phyloP scores from a whole-genome alignment of 495 filamentous ascomycete genomes.

The Tirmania nivea region DNA sequence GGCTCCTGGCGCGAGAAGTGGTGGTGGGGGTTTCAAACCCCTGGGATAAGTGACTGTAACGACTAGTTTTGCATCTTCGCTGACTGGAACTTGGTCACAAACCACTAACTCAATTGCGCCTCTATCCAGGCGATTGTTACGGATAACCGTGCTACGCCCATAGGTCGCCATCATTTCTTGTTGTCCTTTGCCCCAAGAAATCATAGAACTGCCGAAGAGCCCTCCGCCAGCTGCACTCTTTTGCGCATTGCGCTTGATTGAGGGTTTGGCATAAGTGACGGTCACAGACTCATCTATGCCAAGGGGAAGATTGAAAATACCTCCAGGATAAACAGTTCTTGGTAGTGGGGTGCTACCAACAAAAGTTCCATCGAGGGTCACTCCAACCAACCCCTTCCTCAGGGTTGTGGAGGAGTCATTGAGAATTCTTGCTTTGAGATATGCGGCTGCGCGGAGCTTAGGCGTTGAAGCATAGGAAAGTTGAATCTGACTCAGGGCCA shows the following conservation, averaged over 20 bases:
- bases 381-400: conserved; percentile 35
- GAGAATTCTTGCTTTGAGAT: conserved; percentile 39
- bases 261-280: conserved; percentile 41
- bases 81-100: conserved; percentile 45
- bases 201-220: not conserved
- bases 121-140: conserved; percentile 28
- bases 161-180: conserved; percentile 35
- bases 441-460: conserved; percentile 43
- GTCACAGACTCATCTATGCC: conserved; percentile 43
- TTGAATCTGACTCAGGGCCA: conserved; percentile 20
- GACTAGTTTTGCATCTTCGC: conserved; percentile 38
- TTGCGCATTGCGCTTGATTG: conserved; percentile 29
- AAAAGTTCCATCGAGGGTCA: conserved; percentile 49
- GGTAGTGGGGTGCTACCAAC: conserved; percentile 38
- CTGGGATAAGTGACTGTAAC: conserved; percentile 32
- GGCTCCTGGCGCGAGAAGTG: not conserved
- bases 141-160: conserved; percentile 33
- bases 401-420: conserved; percentile 38
- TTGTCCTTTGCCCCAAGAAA: conserved; percentile 21
- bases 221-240: conserved; percentile 18
- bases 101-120: conserved; percentile 31
- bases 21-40: conserved; percentile 22
- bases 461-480: conserved; percentile 30
- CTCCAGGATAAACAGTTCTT: conserved; percentile 27
- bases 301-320: conserved; percentile 33